Evolutionary conservation across 2,329 filamentous ascomycete species (phyloP).

Genomic region (Coniochaeta pulveracea): DNA sequence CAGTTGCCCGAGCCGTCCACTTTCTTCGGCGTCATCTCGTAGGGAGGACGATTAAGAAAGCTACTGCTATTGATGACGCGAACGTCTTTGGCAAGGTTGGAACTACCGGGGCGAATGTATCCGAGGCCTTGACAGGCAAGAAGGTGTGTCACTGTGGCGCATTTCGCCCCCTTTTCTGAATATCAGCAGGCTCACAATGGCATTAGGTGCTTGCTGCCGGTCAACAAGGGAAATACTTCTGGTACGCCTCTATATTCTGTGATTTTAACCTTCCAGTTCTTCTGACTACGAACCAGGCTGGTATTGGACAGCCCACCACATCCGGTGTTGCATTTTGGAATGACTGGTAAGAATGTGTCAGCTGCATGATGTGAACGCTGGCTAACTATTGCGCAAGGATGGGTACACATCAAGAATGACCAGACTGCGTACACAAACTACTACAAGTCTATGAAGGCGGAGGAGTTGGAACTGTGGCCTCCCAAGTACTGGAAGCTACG

Average conservation of each 20-base stretch:
- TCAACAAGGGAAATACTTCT: slow-evolving; percentile 96
- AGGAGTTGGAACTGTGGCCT: slow-evolving; percentile 61
- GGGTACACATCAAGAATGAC: slow-evolving; percentile 77
- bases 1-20: slow-evolving; percentile 76
- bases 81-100: slow-evolving; percentile 89
- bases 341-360: slow-evolving; percentile 35
- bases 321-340: slow-evolving; percentile 79
- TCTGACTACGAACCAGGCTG: slow-evolving; percentile 13
- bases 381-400: slow-evolving; percentile 41
- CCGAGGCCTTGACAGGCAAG: slow-evolving; percentile 62
- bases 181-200: neutral
- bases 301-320: slow-evolving; percentile 70
- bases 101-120: slow-evolving; percentile 64
- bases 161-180: neutral
- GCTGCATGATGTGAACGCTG: slow-evolving; percentile 22
- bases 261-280: neutral
- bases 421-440: slow-evolving; percentile 71
- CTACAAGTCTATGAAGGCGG: slow-evolving; percentile 59
- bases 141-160: slow-evolving; percentile 27
- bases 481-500: slow-evolving; percentile 85
- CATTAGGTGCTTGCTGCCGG: slow-evolving; percentile 49
- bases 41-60: slow-evolving; percentile 64
- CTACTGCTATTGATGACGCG: slow-evolving; percentile 64
- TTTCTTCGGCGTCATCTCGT: slow-evolving; percentile 76
- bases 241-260: slow-evolving; percentile 29